These are phyloP conservation scores for Fusarium palustre DNA, from an alignment of 2,329 filamentous ascomycete genomes.

Conservation along the genomic window DNA sequence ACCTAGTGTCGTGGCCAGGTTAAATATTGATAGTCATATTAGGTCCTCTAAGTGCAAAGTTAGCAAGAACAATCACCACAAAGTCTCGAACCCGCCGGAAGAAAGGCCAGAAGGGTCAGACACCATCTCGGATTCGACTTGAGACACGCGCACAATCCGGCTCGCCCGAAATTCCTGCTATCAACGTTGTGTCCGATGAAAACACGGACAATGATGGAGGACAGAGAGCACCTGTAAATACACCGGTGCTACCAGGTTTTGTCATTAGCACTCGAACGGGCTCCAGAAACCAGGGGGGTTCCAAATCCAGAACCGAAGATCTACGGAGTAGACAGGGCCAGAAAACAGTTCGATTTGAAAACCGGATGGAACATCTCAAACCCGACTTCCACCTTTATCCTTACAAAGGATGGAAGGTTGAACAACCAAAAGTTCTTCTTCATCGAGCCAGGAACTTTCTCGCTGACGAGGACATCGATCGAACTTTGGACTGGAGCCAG, in stretches of 20 bases:
- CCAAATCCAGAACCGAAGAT: not conserved
- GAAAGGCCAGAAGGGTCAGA: not conserved
- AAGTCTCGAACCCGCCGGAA: not conserved
- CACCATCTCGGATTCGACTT: not conserved
- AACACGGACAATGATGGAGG: not conserved
- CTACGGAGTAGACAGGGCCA: not conserved
- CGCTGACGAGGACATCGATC: slow-evolving; percentile 60
- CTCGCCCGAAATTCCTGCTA: not conserved
- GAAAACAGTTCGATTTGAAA: slow-evolving; percentile 13
- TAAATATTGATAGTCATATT: not conserved
- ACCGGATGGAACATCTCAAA: not conserved
- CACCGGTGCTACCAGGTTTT: slow-evolving; percentile 21
- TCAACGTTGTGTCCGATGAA: not conserved
- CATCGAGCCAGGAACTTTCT: slow-evolving; percentile 58
- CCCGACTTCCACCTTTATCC: slow-evolving; percentile 24
- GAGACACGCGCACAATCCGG: not conserved
- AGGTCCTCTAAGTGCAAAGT: not conserved
- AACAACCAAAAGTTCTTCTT: slow-evolving; percentile 51
- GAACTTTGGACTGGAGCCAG: slow-evolving; percentile 55
- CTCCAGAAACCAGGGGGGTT: not conserved
- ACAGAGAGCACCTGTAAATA: not conserved
- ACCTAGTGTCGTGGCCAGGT: not conserved
- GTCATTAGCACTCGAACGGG: slow-evolving; percentile 24
- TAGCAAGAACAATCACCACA: slow-evolving; percentile 16
- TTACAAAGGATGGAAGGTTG: slow-evolving; percentile 53